Base-by-base conservation (phyloP, 768 basidiomycete species). In the Pleurotus pulmonarius region DNA sequence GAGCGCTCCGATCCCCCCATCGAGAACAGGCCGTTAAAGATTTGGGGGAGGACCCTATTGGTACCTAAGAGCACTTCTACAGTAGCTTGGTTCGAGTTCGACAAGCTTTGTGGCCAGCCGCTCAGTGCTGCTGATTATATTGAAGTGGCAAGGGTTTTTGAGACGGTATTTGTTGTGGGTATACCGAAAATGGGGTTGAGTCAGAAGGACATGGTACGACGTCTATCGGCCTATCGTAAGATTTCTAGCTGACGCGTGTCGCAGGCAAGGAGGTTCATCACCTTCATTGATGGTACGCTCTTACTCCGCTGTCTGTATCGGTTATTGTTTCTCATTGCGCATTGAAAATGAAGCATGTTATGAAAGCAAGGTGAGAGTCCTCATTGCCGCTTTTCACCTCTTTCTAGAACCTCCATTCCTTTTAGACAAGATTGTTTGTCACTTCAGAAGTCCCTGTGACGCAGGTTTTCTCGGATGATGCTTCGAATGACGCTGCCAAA, bases 91-190 rank as follows among this genome's bases (percentile, higher is more conserved):
- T 98, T 98, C 70, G 78, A 76, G 11, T 99, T 99, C 67, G 67
- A 82, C 3, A 85, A 95, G 57, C 77, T 99, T 15, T 99, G 97
- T 65, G 92, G 90, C 0, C 82, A 83, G 63, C 92, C 95, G 1
- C 73, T 97, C 64, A 92, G 92, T 64, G 96, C 97, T 20, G 94
- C 94, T 1, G 97, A 99, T 70, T 99, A 98, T 70, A 68, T 99
- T 39, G 94, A 98, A 73, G 83, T 99, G 56, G 96, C 95, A 3
- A 85, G 85, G 64, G 84, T 77, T 26, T 99, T 97, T 67, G 80
- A 82, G 25, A 96, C 94, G 12, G 76, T 99, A 13, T 98, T 99
- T 66, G 74, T 99, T 34, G 74, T 86, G 43, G 87, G 92, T 64
- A 85, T 98, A 26, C 92, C 90, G 46, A 90, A 91, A 76, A 87